Conservation (phyloP, 495 filamentous ascomycete species). For the Chaetomidium leptoderma region DNA sequence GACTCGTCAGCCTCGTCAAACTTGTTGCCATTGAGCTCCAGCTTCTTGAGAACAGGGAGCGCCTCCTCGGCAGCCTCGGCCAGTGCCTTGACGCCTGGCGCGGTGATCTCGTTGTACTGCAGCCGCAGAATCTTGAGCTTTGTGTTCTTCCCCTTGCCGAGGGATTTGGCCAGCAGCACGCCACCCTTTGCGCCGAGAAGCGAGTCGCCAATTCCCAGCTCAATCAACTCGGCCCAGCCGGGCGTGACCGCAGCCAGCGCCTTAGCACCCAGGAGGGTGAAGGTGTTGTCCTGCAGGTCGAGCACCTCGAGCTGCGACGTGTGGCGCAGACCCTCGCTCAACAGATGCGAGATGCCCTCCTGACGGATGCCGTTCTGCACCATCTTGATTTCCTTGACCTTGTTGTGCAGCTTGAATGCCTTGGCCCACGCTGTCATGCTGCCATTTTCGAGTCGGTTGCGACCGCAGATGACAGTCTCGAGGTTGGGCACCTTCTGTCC, state of each 20-base stretch:
- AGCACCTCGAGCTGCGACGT: slow-evolving; percentile 62
- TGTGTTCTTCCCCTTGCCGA: slow-evolving; percentile 68
- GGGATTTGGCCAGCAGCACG: slow-evolving; percentile 63
- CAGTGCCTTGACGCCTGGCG: slow-evolving; percentile 64
- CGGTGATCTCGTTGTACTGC: slow-evolving; percentile 92
- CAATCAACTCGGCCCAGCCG: slow-evolving; percentile 69
- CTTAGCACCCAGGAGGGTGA: slow-evolving; percentile 73
- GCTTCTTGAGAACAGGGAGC: slow-evolving; percentile 68
- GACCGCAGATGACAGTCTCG: slow-evolving; percentile 91
- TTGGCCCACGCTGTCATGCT: slow-evolving; percentile 93
- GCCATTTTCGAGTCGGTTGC: slow-evolving; percentile 91
- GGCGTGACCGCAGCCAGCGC: slow-evolving; percentile 70
- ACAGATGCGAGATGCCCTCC: slow-evolving; percentile 75
- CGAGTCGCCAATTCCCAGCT: slow-evolving; percentile 87
- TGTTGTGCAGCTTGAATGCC: slow-evolving; percentile 72
- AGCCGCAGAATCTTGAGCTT: slow-evolving; percentile 74
- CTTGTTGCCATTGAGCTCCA: slow-evolving; percentile 95
- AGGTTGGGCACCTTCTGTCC: slow-evolving; percentile 70
- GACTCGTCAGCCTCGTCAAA: slow-evolving; percentile 79
- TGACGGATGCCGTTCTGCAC: slow-evolving; percentile 96
- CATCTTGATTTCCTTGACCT: slow-evolving; percentile 86
- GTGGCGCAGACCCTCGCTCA: slow-evolving; percentile 70
- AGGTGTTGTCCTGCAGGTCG: slow-evolving; percentile 97
- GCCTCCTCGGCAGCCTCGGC: slow-evolving; percentile 57
- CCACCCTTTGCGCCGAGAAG: slow-evolving; percentile 77